phyloP scores from a whole-genome alignment of 257 asterid species.

The Mitragyna speciosa region DNA sequence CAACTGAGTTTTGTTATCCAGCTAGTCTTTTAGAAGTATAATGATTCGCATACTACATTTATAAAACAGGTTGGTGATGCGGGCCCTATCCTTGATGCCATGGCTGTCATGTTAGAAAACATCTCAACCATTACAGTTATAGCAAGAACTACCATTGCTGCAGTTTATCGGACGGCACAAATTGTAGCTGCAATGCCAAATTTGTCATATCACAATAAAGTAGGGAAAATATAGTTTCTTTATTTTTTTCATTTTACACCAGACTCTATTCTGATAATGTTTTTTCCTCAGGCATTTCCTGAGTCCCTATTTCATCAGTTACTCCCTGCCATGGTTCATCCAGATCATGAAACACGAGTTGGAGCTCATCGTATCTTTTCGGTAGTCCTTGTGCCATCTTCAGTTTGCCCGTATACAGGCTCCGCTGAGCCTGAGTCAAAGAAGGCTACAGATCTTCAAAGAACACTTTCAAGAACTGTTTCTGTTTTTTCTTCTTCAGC shows the following conservation, averaged over 20 bases:
- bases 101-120: conserved; percentile 89
- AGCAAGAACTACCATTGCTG: conserved; percentile 80
- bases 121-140: conserved; percentile 72
- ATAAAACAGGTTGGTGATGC: conserved; percentile 84
- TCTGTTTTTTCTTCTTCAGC: conserved; percentile 97
- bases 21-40: conserved; percentile 4
- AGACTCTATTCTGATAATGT: not conserved
- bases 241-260: not conserved
- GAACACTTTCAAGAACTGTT: conserved; percentile 90
- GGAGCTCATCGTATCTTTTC: conserved; percentile 96
- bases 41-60: conserved; percentile 21
- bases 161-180: conserved; percentile 81
- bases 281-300: conserved; percentile 69
- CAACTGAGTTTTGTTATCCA: not conserved
- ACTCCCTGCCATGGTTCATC: conserved; percentile 93
- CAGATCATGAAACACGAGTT: conserved; percentile 83
- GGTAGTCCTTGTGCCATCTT: conserved; percentile 91
- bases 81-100: conserved; percentile 79
- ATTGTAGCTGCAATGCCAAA: conserved; percentile 72
- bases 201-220: conserved; percentile 77
- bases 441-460: conserved; percentile 52
- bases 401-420: conserved; percentile 60
- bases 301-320: conserved; percentile 95
- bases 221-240: conserved; percentile 17
- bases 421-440: conserved; percentile 32